Percentiles rank a stretch among this genome's conserved stretches.
Evolutionary conservation across 805 yeast species (phyloP).

Genomic region (Pichia nanzhaoensis): DNA sequence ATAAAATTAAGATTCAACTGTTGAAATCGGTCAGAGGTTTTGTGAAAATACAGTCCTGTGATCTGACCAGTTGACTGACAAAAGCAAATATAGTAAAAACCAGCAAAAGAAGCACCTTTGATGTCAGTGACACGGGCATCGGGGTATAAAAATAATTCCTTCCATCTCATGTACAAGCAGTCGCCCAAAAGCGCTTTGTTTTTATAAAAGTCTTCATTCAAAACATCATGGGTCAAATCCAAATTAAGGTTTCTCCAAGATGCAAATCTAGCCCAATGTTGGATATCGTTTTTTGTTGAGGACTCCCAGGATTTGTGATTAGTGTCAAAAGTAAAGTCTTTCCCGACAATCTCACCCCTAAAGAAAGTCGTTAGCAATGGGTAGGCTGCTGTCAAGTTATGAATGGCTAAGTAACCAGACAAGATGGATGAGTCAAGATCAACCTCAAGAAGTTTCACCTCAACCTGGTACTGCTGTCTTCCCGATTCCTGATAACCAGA

Average conservation of each 20-base stretch:
- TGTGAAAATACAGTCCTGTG: slow-evolving; percentile 77
- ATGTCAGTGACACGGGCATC: slow-evolving; percentile 60
- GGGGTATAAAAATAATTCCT: slow-evolving; percentile 80
- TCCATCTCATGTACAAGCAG: slow-evolving; percentile 87
- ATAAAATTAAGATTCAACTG: slow-evolving; percentile 58
- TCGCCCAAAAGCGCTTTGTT: slow-evolving; percentile 31
- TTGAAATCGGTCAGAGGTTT: slow-evolving; percentile 72
- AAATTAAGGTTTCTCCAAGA: slow-evolving; percentile 31
- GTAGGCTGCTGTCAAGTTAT: slow-evolving; percentile 55
- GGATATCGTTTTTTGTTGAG: slow-evolving; percentile 43
- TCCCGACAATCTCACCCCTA: slow-evolving; percentile 64
- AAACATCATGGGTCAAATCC: slow-evolving; percentile 26
- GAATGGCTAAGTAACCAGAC: slow-evolving; percentile 59
- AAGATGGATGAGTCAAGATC: slow-evolving; percentile 47
- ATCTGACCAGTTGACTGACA: slow-evolving; percentile 71
- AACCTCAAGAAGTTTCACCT: slow-evolving; percentile 63
- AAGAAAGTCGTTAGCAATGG: slow-evolving; percentile 67
- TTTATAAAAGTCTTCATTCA: slow-evolving; percentile 22
- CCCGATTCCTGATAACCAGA: slow-evolving; percentile 70
- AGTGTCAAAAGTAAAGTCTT: slow-evolving; percentile 52
- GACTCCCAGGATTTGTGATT: slow-evolving; percentile 50
- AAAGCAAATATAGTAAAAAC: slow-evolving; percentile 83
- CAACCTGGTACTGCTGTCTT: slow-evolving; percentile 54
- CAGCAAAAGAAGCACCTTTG: slow-evolving; percentile 80
- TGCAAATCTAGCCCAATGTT: slow-evolving; percentile 56